Percentiles rank a stretch among this genome's conserved stretches.
These are phyloP conservation scores for Fusarium nygamai DNA, from an alignment of 2,329 filamentous ascomycete species.

Conservation along the genomic window DNA sequence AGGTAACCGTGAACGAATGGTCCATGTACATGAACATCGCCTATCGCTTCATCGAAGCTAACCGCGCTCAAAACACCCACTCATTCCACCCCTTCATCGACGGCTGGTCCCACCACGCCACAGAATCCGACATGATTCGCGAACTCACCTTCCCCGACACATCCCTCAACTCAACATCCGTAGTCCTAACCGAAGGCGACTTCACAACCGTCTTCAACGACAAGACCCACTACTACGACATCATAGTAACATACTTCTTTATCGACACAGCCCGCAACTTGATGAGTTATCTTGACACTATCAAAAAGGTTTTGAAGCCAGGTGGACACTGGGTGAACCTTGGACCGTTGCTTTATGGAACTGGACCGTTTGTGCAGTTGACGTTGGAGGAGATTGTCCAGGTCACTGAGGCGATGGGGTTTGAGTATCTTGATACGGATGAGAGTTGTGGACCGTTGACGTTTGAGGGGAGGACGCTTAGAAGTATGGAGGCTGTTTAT, in stretches of 20 bases:
- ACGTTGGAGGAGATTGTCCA: slow-evolving; percentile 62
- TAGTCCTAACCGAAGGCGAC: slow-evolving; percentile 65
- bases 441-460: slow-evolving; percentile 55
- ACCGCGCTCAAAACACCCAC: slow-evolving; percentile 38
- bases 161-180: slow-evolving; percentile 45
- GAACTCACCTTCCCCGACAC: slow-evolving; percentile 57
- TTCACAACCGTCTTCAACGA: slow-evolving; percentile 57
- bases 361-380: slow-evolving; percentile 63
- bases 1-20: slow-evolving; percentile 67
- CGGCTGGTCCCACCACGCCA: slow-evolving; percentile 65
- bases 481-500: slow-evolving; percentile 61
- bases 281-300: slow-evolving; percentile 64
- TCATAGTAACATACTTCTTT: slow-evolving; percentile 67
- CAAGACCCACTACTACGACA: slow-evolving; percentile 52
- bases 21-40: slow-evolving; percentile 66
- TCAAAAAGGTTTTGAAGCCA: slow-evolving; percentile 55
- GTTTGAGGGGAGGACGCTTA: slow-evolving; percentile 52
- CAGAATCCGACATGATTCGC: slow-evolving; percentile 58
- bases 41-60: slow-evolving; percentile 59
- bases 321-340: slow-evolving; percentile 67
- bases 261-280: slow-evolving; percentile 69
- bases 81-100: slow-evolving; percentile 63
- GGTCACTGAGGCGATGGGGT: slow-evolving; percentile 60
- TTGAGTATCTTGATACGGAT: slow-evolving; percentile 58
- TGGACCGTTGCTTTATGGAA: slow-evolving; percentile 65